These are phyloP conservation scores for Pulveroboletus sp. DNA, from an alignment of 768 basidiomycete species.

Conservation along the genomic window DNA sequence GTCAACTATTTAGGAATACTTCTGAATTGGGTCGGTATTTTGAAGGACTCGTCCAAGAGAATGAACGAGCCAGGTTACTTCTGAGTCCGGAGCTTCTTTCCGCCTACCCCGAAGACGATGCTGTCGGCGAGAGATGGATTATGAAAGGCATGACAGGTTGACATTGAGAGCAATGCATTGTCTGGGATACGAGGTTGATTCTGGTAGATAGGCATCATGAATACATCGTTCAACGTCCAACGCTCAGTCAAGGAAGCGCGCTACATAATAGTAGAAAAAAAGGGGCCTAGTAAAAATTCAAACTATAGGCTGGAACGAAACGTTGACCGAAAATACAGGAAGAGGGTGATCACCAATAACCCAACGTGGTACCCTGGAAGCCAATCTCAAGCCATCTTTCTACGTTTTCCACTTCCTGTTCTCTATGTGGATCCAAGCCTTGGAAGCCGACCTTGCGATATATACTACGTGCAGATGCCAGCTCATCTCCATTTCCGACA, in stretches of 20 bases:
- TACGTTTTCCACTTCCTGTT: conserved; percentile 39
- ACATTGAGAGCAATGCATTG: background rate
- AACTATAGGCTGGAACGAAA: no score
- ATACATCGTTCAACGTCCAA: background rate
- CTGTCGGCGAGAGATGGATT: conserved; percentile 35
- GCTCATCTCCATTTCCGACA: conserved; percentile 55
- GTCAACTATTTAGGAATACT: conserved; percentile 24
- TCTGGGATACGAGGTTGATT: background rate
- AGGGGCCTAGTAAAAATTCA: no score
- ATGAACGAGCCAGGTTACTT: conserved; percentile 36
- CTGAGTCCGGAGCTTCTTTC: conserved; percentile 40
- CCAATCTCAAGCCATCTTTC: conserved; percentile 64
- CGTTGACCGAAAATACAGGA: background rate
- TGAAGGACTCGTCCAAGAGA: conserved; percentile 27
- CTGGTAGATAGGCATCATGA: conserved; percentile 1
- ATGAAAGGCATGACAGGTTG: conserved; percentile 12
- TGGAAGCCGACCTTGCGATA: conserved; percentile 68
- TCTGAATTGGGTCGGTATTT: conserved; percentile 36
- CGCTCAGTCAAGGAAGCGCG: background rate
- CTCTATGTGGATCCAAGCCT: conserved; percentile 39
- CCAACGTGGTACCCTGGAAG: conserved; percentile 49
- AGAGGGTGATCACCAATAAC: conserved; percentile 63
- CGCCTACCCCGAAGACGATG: conserved; percentile 49
- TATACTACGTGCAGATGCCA: conserved; percentile 49
- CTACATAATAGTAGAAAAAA: background rate